Evolutionary conservation across 179 eudicot genomes (phyloP), one percentile per base, ranked within the genome.

Genomic region (Drosera spatulata): DNA sequence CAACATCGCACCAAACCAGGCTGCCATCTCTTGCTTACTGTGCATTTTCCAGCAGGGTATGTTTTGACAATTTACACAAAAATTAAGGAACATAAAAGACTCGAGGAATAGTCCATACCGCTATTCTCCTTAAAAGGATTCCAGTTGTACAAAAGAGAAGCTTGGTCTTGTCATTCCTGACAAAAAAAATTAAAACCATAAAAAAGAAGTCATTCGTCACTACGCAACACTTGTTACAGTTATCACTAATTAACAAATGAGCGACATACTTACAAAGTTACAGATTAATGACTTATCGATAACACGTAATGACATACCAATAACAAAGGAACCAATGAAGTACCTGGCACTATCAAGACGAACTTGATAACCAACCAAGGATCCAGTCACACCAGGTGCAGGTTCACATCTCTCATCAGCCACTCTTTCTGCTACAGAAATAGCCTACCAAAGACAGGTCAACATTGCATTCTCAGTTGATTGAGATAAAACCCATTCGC

Each of bases 271-370:
- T 22, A 22, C 0, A 22, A 43, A 43, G 0, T 43, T 43, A 43
- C 8, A 43, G 45, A 43, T 43, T 43, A 43, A 43, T 22, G 33
- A 22, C 33, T 22, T 22, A 22, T 22, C 1, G 33, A 22, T 22
- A 22, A 22, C 33, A 22, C 33, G 8, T 7, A 43, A 43, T 43
- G 2, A 7, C 45, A 43, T 43, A 43, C 6, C 45, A 43, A 43
- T 43, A 7, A 51, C 13, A 6, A 3, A 43, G 42, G 48, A 57
- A 58, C 15, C 10, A 56, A 39, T 55, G 54, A 46, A 62, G 62
- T 66, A 91, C 98, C 98, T 82, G 67, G 98, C 88, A 85, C 95
- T 91, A 68, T 91, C 98, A 55, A 91, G 84, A 59, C 98, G 96
- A 67, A 91, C 98, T 84, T 91, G 98, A 74, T 91, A 91, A 66